A percentile compares a stretch with the other conserved stretches of the same genome.
Evolutionary conservation across 192 early-diverging fungal species (phyloP).

Genomic region (Coemansia sp.): DNA sequence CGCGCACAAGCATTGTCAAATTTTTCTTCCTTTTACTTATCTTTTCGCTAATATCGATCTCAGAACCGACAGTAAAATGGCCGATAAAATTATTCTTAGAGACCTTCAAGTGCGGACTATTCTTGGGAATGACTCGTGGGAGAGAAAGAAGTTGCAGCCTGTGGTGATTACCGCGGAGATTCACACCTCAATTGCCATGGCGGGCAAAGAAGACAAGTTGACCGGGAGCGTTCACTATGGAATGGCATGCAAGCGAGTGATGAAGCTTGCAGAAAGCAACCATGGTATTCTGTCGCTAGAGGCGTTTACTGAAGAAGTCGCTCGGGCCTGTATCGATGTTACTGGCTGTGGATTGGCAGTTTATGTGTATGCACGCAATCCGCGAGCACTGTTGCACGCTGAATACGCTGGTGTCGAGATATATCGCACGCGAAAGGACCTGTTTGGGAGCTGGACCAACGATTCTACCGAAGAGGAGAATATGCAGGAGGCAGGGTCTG

Average conservation of each 20-base stretch:
- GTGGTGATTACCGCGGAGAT: slow-evolving; percentile 77
- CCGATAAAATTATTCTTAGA: slow-evolving; percentile 70
- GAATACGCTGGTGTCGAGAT: slow-evolving; percentile 85
- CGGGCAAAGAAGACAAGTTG: slow-evolving; percentile 78
- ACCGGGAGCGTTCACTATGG: slow-evolving; percentile 84
- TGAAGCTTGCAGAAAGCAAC: slow-evolving; percentile 71
- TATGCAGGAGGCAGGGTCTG: background rate
- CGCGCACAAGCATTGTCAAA: background rate
- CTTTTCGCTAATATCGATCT: background rate
- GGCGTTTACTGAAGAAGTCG: slow-evolving; percentile 69
- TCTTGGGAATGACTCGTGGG: slow-evolving; percentile 94
- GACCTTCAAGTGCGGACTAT: slow-evolving; percentile 80
- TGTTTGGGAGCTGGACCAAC: slow-evolving; percentile 39
- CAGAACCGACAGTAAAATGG: slow-evolving; percentile 13
- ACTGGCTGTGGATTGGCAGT: slow-evolving; percentile 63
- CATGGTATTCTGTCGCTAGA: slow-evolving; percentile 69
- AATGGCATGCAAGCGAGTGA: slow-evolving; percentile 70
- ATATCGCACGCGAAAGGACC: slow-evolving; percentile 67
- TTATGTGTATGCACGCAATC: slow-evolving; percentile 77
- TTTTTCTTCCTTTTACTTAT: background rate
- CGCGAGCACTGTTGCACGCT: slow-evolving; percentile 88
- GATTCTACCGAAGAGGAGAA: slow-evolving; percentile 7
- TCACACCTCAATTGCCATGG: slow-evolving; percentile 70
- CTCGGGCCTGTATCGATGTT: slow-evolving; percentile 60
- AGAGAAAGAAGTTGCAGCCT: slow-evolving; percentile 82